Conservation (phyloP, 306 rosid species). For the Potentilla sterilis region DNA sequence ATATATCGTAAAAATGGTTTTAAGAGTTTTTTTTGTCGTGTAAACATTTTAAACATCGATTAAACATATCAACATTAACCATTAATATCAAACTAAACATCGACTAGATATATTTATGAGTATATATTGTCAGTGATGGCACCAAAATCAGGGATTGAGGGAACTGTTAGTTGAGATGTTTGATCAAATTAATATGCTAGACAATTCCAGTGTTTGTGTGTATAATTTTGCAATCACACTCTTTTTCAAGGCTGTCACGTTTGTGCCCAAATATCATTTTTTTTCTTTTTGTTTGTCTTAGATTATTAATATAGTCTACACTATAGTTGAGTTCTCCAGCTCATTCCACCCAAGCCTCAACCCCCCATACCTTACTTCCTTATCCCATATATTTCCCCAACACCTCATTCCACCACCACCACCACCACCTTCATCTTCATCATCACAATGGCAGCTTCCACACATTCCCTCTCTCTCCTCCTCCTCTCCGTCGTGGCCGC, state of each 20-base stretch:
- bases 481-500: constrained; percentile 25
- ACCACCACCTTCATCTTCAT: constrained; percentile 10
- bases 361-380: not conserved
- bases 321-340: constrained; percentile 38
- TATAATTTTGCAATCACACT: not conserved
- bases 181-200: constrained; percentile 1
- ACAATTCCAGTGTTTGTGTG: not conserved
- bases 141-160: not conserved
- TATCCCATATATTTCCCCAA: constrained; percentile 38
- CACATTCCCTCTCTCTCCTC: constrained; percentile 29
- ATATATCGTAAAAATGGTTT: no score
- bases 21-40: no score
- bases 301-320: not conserved
- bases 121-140: not conserved
- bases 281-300: not conserved
- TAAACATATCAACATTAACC: no score
- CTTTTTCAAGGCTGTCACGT: not conserved
- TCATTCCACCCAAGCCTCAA: constrained; percentile 53
- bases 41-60: no score
- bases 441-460: constrained; percentile 48
- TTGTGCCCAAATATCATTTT: not conserved
- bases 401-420: not conserved
- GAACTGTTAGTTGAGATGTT: not conserved
- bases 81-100: no score
- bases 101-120: no score